Conservation (phyloP, 805 yeast genomes). For the Schwanniomyces sp. region DNA sequence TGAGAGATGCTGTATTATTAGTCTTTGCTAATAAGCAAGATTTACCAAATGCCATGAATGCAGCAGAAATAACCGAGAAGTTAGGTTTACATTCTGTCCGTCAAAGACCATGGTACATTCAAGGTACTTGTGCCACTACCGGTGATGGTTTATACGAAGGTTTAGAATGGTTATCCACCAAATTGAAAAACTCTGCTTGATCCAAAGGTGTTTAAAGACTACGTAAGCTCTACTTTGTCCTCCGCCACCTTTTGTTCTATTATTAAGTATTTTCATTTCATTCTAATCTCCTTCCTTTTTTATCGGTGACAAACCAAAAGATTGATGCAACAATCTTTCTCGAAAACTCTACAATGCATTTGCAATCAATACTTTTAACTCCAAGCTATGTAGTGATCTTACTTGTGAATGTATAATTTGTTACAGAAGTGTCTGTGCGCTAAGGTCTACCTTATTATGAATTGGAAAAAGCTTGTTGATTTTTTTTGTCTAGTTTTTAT, state of each 20-base stretch:
- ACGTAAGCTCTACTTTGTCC: background rate
- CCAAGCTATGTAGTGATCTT: background rate
- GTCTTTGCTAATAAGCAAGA: slow-evolving; percentile 99
- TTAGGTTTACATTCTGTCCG: slow-evolving; percentile 95
- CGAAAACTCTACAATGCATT: slow-evolving; percentile 1
- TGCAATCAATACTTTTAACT: background rate
- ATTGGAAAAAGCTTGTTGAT: background rate
- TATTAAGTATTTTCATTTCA: slow-evolving; percentile 1
- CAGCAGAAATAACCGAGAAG: slow-evolving; percentile 97
- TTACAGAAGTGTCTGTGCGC: background rate
- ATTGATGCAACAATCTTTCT: background rate
- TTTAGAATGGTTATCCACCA: slow-evolving; percentile 93
- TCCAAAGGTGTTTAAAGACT: slow-evolving; percentile 3
- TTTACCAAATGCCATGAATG: slow-evolving; percentile 98
- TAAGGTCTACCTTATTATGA: background rate
- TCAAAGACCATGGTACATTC: slow-evolving; percentile 99
- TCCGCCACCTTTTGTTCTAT: background rate
- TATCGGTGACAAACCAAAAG: slow-evolving; percentile 1
- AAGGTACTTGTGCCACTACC: slow-evolving; percentile 98
- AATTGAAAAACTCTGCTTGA: slow-evolving; percentile 60
- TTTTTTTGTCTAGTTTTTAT: slow-evolving; percentile 1
- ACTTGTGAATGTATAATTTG: background rate
- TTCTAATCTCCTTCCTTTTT: slow-evolving; percentile 2
- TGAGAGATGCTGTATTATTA: slow-evolving; percentile 91
- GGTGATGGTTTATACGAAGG: slow-evolving; percentile 99